Evolutionary conservation across 2,329 filamentous ascomycete genomes (phyloP).

Genomic region (Pyricularia sp.): DNA sequence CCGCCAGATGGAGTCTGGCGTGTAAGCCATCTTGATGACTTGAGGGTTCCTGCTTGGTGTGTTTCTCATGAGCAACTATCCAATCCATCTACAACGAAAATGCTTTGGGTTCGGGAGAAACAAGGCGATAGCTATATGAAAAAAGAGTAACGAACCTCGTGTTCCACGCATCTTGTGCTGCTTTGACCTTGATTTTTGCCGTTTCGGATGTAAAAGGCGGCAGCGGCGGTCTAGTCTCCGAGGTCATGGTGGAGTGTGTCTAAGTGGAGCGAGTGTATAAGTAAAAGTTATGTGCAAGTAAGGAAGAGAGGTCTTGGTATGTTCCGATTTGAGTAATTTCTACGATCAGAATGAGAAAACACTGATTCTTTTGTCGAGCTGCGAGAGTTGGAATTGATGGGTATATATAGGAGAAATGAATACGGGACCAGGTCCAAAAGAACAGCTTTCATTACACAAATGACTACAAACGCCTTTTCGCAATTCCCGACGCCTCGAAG

Average conservation of each 20-base stretch:
- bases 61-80: no score
- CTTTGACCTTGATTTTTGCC: conserved; percentile 70
- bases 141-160: conserved; percentile 38
- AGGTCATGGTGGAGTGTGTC: conserved; percentile 11
- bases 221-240: conserved; percentile 30
- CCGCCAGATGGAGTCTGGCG: conserved; percentile 67
- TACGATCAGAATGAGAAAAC: neutral
- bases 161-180: conserved; percentile 78
- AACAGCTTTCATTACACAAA: neutral
- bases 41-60: conserved; percentile 45
- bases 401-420: neutral
- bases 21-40: conserved; percentile 63
- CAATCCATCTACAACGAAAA: no score
- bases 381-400: neutral
- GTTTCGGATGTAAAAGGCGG: conserved; percentile 70
- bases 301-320: neutral
- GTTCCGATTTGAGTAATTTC: neutral
- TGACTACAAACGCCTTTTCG: neutral
- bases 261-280: neutral
- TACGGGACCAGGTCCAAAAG: neutral
- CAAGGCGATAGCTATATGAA: neutral
- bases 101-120: neutral
- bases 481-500: no score
- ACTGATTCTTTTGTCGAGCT: neutral
- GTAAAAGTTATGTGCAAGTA: neutral